Percentiles rank a stretch among this genome's conserved stretches.
phyloP scores from a whole-genome alignment of 164 flowering plant species.

The Aristolochia californica region DNA sequence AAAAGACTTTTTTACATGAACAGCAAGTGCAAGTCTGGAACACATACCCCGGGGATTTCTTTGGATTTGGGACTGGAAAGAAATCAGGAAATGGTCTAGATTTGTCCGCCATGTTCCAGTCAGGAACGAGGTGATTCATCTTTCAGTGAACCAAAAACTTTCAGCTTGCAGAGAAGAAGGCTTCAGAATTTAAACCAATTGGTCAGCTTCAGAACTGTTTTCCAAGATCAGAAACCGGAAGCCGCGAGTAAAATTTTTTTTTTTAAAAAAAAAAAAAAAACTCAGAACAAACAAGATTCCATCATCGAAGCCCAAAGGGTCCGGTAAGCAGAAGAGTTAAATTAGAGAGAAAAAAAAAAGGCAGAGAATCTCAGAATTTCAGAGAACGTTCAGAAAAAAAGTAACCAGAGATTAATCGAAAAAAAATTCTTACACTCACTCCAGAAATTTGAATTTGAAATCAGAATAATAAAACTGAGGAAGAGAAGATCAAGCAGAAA shows the following conservation, averaged over 20 bases:
- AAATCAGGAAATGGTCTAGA: conserved; percentile 7
- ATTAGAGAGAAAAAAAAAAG: neutral
- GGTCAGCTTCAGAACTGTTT: neutral
- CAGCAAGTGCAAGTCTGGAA: conserved; percentile 1
- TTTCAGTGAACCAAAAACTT: conserved; percentile 7
- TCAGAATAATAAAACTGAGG: neutral
- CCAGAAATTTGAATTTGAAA: neutral
- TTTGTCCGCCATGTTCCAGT: conserved; percentile 36
- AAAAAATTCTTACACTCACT: neutral
- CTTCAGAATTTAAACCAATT: neutral
- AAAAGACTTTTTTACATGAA: neutral
- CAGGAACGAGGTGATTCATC: conserved; percentile 40
- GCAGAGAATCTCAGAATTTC: neutral
- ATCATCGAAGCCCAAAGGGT: neutral
- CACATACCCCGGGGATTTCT: conserved; percentile 31
- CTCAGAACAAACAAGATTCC: neutral
- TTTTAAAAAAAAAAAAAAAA: neutral
- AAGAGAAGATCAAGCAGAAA: neutral
- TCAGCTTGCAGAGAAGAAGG: neutral
- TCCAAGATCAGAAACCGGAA: neutral
- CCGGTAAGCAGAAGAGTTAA: neutral
- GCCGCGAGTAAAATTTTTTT: neutral
- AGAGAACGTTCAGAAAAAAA: neutral
- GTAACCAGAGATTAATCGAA: neutral
- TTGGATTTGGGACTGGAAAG: conserved; percentile 20